A percentile compares a stretch with the other conserved stretches of the same genome.
Conservation (phyloP, 2,329 filamentous ascomycete genomes). For the Alternaria alternata region DNA sequence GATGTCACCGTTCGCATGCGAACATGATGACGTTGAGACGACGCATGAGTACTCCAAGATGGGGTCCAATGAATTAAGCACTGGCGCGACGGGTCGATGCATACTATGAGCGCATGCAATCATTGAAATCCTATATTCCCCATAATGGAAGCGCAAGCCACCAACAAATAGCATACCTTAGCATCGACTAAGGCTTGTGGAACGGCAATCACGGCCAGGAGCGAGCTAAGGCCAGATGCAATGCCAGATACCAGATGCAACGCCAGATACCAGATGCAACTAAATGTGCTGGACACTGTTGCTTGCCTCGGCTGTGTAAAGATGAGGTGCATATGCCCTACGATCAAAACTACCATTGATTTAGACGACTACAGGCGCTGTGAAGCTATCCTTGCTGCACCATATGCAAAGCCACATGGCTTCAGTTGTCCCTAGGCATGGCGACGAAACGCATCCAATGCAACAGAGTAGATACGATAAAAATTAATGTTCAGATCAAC, state of each 20-base stretch:
- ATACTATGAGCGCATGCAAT: slow-evolving; percentile 2
- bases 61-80: slow-evolving; percentile 14
- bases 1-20: slow-evolving; percentile 27
- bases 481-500: background rate
- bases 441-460: background rate
- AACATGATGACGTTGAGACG: slow-evolving; percentile 44
- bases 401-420: background rate
- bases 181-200: background rate
- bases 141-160: background rate
- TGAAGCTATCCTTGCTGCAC: background rate
- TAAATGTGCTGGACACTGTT: background rate
- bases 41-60: slow-evolving; percentile 20
- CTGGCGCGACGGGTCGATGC: background rate
- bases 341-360: background rate
- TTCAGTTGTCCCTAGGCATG: background rate
- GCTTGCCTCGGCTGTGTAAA: background rate
- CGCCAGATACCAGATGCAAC: background rate
- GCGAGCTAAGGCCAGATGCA: background rate
- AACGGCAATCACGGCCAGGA: background rate
- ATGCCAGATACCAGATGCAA: background rate
- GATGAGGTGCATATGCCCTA: background rate
- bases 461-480: background rate
- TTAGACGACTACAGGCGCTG: background rate
- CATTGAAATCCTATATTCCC: background rate
- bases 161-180: background rate